Evolutionary conservation across 2,329 filamentous ascomycete genomes (phyloP).

Genomic region (Pestalotiopsis sp.): DNA sequence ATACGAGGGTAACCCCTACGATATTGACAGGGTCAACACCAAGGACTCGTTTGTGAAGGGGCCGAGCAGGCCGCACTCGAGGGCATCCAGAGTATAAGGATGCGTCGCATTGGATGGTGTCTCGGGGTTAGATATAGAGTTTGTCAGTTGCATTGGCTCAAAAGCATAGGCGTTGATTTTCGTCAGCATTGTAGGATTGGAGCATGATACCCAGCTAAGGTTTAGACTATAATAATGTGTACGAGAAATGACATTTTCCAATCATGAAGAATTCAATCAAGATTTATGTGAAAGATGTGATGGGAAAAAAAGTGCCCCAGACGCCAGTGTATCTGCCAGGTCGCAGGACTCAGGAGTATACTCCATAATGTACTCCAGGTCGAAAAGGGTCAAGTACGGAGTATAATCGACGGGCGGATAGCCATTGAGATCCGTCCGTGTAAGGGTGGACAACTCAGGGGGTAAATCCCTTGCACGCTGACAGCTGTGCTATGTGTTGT

Average conservation of each 20-base stretch:
- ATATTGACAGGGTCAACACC: conserved; percentile 44
- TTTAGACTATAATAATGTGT: background rate
- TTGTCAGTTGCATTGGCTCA: background rate
- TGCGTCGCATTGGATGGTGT: background rate
- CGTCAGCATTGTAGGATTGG: background rate
- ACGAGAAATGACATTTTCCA: background rate
- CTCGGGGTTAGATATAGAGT: background rate
- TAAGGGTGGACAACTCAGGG: too few species aligned
- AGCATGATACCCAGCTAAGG: background rate
- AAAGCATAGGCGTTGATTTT: background rate
- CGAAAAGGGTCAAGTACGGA: too few species aligned
- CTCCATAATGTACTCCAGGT: too few species aligned
- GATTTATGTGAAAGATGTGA: background rate
- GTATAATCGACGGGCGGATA: too few species aligned
- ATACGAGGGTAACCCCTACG: conserved; percentile 44
- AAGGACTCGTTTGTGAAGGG: conserved; percentile 26
- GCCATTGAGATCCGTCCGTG: too few species aligned
- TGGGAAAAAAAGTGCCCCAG: background rate
- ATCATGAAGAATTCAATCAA: background rate
- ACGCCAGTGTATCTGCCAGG: too few species aligned
- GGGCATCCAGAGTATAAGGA: background rate
- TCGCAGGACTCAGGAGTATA: too few species aligned
- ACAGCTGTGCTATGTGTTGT: too few species aligned
- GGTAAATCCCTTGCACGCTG: too few species aligned
- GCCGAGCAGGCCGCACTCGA: background rate